These are phyloP conservation scores for California macrophylla DNA, from an alignment of 441 rosid genomes.

Conservation along the genomic window DNA sequence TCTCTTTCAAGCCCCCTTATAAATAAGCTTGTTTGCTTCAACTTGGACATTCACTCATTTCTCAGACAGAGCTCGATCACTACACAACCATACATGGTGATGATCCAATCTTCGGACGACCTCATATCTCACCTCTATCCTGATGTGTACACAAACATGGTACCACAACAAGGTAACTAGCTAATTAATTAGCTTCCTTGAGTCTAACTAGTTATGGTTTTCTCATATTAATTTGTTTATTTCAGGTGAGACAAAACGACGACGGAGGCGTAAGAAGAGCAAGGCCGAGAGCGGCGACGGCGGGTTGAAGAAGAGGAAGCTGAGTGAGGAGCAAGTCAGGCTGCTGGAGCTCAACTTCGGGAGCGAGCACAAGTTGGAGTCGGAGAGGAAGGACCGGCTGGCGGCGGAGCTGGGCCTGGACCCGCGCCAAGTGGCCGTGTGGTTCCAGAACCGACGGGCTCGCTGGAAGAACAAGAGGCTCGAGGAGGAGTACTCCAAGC, in stretches of 20 bases:
- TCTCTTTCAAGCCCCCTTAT: background rate
- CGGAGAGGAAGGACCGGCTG: background rate
- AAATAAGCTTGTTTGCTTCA: background rate
- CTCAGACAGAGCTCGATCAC: background rate
- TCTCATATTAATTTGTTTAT: background rate
- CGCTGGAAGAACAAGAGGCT: constrained; percentile 3
- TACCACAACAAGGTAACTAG: constrained; percentile 46
- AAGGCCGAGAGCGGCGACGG: constrained; percentile 17
- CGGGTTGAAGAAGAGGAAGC: background rate
- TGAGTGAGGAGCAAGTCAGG: background rate
- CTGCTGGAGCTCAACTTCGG: background rate
- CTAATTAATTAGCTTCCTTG: too few species aligned
- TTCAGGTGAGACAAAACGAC: constrained; percentile 36
- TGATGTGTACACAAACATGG: constrained; percentile 25
- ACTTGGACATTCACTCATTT: background rate
- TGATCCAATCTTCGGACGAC: constrained; percentile 18
- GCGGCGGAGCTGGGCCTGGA: background rate
- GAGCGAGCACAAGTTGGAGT: background rate
- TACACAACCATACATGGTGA: background rate
- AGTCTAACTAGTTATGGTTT: too few species aligned
- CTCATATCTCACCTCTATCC: constrained; percentile 36
- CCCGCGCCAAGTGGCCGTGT: background rate
- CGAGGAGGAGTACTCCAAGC: background rate
- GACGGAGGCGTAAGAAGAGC: constrained; percentile 47
- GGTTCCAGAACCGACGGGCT: background rate